Evolutionary conservation across 176 grass and related monocot species (phyloP), one percentile per base, ranked within the genome.

Genomic region (Lolium rigidum): DNA sequence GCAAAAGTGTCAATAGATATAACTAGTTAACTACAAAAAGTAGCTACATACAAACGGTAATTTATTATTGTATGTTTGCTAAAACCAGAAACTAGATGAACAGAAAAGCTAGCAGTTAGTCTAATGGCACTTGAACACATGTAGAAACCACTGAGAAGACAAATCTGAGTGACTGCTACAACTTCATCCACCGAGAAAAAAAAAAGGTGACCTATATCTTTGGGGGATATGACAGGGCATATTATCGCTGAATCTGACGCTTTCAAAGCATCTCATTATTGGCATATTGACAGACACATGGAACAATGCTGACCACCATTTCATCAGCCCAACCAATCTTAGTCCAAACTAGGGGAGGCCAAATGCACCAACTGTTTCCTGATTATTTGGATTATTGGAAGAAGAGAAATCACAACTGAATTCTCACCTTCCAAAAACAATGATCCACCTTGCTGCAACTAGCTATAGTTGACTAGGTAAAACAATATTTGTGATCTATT

Each of bases 241-340:
- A 86, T 80, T 79, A 87, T 79, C 54, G 55, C 26, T 21, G 28
- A 31, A 31, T 31, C 14, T 70, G 65, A 79, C 48, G 18, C 56
- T 83, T 90, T 84, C 89, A 74, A 54, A 86, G 88, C 75, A 60
- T 84, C 75, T 85, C 62, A 91, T 84, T 44, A 91, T 84, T 91
- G 81, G 39, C 76, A 43, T 35, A 21, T 84, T 80, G 75, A 84
- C 84, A 65, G 12, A 65, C 62, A 65, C 51, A 54, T 54, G 51
- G 51, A 54, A 54, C 51, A 14, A 54, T 54, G 12, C 74, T 78
- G 16, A 20, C 51, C 21, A 22, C 15, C 20, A 22, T 9, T 47
- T 24, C 57, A 39, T 22, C 35, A 52, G 74, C 47, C 20, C 69
- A 14, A 68, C 76, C 74, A 51, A 76, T 35, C 49, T 76, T 14